phyloP scores from a whole-genome alignment of 306 rosid genomes.

The Trichosanthes cucumerina region DNA sequence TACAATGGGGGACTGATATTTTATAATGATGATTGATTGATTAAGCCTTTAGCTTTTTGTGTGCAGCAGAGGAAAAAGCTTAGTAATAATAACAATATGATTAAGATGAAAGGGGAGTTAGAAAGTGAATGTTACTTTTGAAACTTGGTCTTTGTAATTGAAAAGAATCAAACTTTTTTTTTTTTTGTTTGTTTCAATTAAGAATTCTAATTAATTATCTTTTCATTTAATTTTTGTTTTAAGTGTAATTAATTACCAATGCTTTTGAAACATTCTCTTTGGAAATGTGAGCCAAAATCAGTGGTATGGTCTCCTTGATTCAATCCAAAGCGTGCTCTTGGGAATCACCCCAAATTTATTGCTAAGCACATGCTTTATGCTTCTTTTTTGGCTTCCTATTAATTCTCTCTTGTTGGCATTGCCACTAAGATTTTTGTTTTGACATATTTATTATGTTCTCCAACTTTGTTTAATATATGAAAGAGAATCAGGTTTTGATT shows the following conservation, averaged over 20 bases:
- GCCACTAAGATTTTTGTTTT: background rate
- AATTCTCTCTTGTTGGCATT: no score
- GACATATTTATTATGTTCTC: no score
- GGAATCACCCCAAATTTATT: constrained; percentile 56
- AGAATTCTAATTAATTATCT: background rate
- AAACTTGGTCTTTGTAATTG: constrained; percentile 11
- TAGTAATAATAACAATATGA: constrained; percentile 64
- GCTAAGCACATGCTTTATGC: constrained; percentile 68
- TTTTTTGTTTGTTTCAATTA: background rate
- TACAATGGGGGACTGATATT: background rate
- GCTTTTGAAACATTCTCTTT: constrained; percentile 68
- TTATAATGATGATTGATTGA: constrained; percentile 5
- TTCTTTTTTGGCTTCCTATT: constrained; percentile 20
- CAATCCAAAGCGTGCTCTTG: constrained; percentile 94
- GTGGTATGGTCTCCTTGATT: constrained; percentile 89
- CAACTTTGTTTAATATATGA: background rate
- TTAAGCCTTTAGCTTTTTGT: background rate
- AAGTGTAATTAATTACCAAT: constrained; percentile 37
- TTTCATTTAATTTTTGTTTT: background rate
- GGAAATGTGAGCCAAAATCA: constrained; percentile 42
- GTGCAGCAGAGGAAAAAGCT: constrained; percentile 21
- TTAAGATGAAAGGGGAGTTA: constrained; percentile 52
- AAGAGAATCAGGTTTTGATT: background rate
- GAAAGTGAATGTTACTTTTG: constrained; percentile 30
- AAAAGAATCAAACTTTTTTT: constrained; percentile 5